Percentiles rank a stretch among this genome's conserved stretches.
These are phyloP conservation scores for Spiromyces aspiralis DNA, from an alignment of 371 early-diverging fungal genomes.

Conservation along the genomic window DNA sequence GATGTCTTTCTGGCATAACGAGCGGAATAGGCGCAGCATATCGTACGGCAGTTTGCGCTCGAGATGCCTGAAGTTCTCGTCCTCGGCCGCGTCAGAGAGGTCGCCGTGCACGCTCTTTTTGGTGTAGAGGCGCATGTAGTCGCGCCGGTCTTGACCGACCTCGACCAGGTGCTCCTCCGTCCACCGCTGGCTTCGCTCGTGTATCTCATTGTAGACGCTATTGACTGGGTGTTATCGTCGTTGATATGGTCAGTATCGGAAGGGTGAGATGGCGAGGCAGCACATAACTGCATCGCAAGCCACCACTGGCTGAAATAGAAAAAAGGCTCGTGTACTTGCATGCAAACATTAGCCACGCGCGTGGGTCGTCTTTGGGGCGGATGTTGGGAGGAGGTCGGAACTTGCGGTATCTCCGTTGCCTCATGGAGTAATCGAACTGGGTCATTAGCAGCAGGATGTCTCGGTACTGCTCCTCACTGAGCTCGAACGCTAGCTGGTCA, in stretches of 20 bases:
- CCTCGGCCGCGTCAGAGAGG: conserved; percentile 29
- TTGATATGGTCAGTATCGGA: too few relatives aligned
- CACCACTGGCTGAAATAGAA: too few relatives aligned
- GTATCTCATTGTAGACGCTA: conserved; percentile 68
- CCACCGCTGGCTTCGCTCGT: conserved; percentile 65
- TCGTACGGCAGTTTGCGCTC: conserved; percentile 69
- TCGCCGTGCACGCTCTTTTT: conserved; percentile 36
- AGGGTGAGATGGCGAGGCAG: too few relatives aligned
- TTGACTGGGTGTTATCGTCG: too few relatives aligned
- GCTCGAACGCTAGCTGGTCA: conserved; percentile 79
- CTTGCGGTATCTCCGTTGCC: conserved; percentile 62
- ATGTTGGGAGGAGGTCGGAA: conserved; percentile 59
- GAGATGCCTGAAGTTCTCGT: conserved; percentile 39
- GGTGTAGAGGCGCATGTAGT: conserved; percentile 65
- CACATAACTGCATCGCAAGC: too few relatives aligned
- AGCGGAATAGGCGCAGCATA: conserved; percentile 83
- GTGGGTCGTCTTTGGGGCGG: conserved; percentile 62
- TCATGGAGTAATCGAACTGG: conserved; percentile 58
- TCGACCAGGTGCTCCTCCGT: conserved; percentile 72
- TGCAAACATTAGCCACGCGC: conserved; percentile 79
- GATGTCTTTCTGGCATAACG: conserved; percentile 53
- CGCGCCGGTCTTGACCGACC: conserved; percentile 66
- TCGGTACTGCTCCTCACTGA: conserved; percentile 80
- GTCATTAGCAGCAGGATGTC: conserved; percentile 64
- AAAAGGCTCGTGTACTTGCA: too few relatives aligned